Evolutionary conservation across 2,329 filamentous ascomycete species (phyloP).

Genomic region (Malbranchea cinnamomea): DNA sequence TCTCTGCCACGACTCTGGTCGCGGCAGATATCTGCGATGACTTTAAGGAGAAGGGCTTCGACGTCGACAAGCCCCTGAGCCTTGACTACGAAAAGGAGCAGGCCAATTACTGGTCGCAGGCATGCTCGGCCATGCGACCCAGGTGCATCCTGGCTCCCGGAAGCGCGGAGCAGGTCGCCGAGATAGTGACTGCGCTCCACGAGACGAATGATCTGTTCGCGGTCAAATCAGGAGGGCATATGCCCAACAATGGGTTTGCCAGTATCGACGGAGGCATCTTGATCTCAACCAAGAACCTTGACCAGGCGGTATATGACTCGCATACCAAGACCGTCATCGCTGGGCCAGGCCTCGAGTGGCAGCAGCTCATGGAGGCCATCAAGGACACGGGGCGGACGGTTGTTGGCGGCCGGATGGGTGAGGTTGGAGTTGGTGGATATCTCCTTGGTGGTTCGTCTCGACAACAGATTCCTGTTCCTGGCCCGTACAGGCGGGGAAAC

Average conservation of each 20-base stretch:
- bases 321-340: slow-evolving; percentile 25
- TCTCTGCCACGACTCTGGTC: too few relatives aligned
- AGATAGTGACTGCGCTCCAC: slow-evolving; percentile 36
- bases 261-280: slow-evolving; percentile 31
- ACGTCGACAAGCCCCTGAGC: slow-evolving; percentile 2
- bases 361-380: slow-evolving; percentile 19
- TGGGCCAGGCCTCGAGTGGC: slow-evolving; percentile 23
- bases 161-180: slow-evolving; percentile 37
- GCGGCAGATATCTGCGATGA: slow-evolving; percentile 5
- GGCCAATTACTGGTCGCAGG: slow-evolving; percentile 5
- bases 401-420: slow-evolving; percentile 33
- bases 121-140: slow-evolving; percentile 14
- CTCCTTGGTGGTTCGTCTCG: slow-evolving; percentile 28
- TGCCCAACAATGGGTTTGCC: slow-evolving; percentile 32
- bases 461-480: neutral
- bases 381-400: slow-evolving; percentile 19
- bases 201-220: slow-evolving; percentile 38
- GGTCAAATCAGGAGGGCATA: slow-evolving; percentile 37
- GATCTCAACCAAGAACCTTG: slow-evolving; percentile 31
- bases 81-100: slow-evolving; percentile 5
- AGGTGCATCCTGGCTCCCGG: slow-evolving; percentile 35
- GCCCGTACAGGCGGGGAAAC: neutral
- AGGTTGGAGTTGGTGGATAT: slow-evolving; percentile 34
- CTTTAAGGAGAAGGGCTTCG: slow-evolving; percentile 1
- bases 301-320: slow-evolving; percentile 21